Base-by-base conservation (phyloP, 106 monocot species). In the Dendrobium nobile region DNA sequence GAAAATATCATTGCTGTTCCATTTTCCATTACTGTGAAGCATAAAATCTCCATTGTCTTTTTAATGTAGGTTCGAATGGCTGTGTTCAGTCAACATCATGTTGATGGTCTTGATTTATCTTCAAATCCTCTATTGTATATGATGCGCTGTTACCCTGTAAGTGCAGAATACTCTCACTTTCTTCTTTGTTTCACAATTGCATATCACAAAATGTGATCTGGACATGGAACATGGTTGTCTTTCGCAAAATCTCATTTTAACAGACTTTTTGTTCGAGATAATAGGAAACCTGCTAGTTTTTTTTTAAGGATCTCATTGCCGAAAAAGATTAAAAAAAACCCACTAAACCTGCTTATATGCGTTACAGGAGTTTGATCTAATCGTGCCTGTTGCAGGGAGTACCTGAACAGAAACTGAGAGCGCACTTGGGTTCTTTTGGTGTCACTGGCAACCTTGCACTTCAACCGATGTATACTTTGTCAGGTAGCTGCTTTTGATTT, bases 11-110 rank as follows among this genome's bases (percentile, higher is more conserved):
- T 47, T 51, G 48, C 10, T 26, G 40, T 51, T 27, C 48, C 48
- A 47, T 47, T 47, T 76, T 6, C 6, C 22, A 76, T 48, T 47
- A 8, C 45, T 10, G 1, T 42, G 77, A 67, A 37, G 75, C 43
- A 15, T 37, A 15, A 41, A 37, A 18, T 11, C 17, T 79, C 13
- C 56, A 31, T 40, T 59, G 81, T 82, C 8, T 85, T 47, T 85
- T 67, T 67, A 37, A 17, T 77, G 41, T 84, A 99, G 98, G 98
- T 99, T 81, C 88, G 98, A 26, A 91, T 99, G 98, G 98, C 98
- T 85, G 98, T 99, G 41, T 99, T 99, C 82, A 99, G 87, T 87
- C 98, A 99, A 87, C 98, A 99, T 79, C 98, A 99, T 85, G 98
- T 99, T 76, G 98, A 99, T 84, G 98, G 98, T 6, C 93, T 99